phyloP scores from a whole-genome alignment of 257 asterid genomes.

The Primulina eburnea region DNA sequence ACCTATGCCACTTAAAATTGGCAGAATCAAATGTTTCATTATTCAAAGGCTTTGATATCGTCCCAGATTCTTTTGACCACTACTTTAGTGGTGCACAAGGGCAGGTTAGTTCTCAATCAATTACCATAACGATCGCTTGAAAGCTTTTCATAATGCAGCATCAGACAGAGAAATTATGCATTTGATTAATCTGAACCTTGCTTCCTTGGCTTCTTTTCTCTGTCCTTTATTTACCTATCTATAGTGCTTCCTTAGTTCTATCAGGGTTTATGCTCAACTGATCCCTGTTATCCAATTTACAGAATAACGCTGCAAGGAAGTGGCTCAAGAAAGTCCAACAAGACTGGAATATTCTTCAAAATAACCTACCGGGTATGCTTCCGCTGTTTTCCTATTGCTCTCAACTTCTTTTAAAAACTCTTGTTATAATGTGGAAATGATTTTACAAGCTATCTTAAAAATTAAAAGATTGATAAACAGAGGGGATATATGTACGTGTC shows the following conservation, averaged over 20 bases:
- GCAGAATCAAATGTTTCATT: conserved; percentile 39
- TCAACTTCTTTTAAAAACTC: conserved; percentile 22
- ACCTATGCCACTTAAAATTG: conserved; percentile 41
- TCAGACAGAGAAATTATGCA: conserved; percentile 14
- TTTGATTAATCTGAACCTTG: neutral
- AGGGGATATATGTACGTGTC: conserved; percentile 84
- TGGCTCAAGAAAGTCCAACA: conserved; percentile 97
- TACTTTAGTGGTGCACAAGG: conserved; percentile 56
- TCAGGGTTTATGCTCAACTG: conserved; percentile 1
- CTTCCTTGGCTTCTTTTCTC: conserved; percentile 4
- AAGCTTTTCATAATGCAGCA: conserved; percentile 9
- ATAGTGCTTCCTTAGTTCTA: neutral
- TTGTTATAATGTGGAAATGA: conserved; percentile 21
- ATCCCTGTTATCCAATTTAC: conserved; percentile 30
- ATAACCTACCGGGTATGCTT: conserved; percentile 83
- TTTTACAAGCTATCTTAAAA: conserved; percentile 18
- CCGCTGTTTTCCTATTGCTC: conserved; percentile 17
- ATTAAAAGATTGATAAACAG: conserved; percentile 41
- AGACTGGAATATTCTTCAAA: conserved; percentile 96
- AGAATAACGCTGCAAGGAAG: conserved; percentile 80
- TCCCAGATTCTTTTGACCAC: conserved; percentile 80
- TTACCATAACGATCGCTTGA: neutral
- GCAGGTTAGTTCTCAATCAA: conserved; percentile 52
- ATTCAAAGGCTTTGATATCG: conserved; percentile 84
- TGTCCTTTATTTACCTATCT: conserved; percentile 7